A percentile compares a stretch with the other conserved stretches of the same genome.
Evolutionary conservation across 352 stramenopile species (phyloP).

Genomic region (Pythium scleroteichum): DNA sequence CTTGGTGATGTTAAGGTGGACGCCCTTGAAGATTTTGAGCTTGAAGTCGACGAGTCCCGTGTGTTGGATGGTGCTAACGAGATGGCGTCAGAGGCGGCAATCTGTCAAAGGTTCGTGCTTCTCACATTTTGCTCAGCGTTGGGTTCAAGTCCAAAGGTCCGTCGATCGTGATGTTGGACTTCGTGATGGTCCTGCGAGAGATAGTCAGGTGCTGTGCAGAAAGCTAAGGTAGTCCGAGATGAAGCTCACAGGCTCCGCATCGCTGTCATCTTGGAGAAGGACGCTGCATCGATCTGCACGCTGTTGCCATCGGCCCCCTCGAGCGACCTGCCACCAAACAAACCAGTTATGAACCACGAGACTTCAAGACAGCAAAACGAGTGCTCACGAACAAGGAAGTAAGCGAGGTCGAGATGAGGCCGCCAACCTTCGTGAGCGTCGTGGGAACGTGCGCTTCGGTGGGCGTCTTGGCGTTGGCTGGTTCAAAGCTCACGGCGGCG

Average conservation of each 20-base stretch:
- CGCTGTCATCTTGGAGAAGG: constrained; percentile 18
- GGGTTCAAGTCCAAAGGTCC: constrained; percentile 2
- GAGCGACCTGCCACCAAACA: neutral
- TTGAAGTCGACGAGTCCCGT: constrained; percentile 13
- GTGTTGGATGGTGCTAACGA: constrained; percentile 14
- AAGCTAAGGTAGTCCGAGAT: neutral
- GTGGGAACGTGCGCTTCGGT: constrained; percentile 2
- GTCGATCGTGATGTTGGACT: constrained; percentile 11
- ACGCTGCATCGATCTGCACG: constrained; percentile 12
- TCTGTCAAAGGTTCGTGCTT: neutral
- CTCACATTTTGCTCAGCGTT: constrained; percentile 16
- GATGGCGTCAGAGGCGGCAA: neutral
- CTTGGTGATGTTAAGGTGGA: constrained; percentile 16
- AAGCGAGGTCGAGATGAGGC: constrained; percentile 7
- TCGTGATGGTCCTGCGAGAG: constrained; percentile 1
- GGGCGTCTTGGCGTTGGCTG: constrained; percentile 1
- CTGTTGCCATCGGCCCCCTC: neutral
- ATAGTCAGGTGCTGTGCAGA: neutral
- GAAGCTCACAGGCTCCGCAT: constrained; percentile 4
- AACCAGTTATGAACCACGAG: neutral
- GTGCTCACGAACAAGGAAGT: constrained; percentile 4
- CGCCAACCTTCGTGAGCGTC: constrained; percentile 7
- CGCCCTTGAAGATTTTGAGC: constrained; percentile 11
- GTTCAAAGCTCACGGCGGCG: constrained; percentile 3
- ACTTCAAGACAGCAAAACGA: neutral